Evolutionary conservation across 2,329 filamentous ascomycete genomes (phyloP), one percentile per base, ranked within the genome.

Genomic region (Aspergillus eucalypticola): DNA sequence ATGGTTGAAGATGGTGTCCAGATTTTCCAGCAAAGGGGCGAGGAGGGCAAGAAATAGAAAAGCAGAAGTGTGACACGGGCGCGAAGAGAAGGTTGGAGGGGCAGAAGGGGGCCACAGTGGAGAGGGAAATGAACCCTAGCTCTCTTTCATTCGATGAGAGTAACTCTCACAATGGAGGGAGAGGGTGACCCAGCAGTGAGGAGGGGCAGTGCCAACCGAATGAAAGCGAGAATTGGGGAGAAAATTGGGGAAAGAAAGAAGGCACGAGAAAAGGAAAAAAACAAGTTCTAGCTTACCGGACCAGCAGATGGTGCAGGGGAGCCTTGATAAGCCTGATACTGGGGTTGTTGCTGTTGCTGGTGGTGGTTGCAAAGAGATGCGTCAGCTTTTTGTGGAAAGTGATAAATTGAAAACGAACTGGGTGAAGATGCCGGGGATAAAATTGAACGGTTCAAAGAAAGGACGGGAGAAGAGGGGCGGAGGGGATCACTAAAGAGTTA

Each of bases 291-390:
- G 71, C 75, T 74, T 78, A 78, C 75, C 71, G 74, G 67, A 58
- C 60, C 62, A 66, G 69, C 70, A 62, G 70, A 68, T 54, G 68
- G 55, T 49, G 69, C 66, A 60, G 71, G 69, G 55, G 64, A 59
- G 67, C 79, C 80, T 67, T 79, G 80, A 71, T 83, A 86, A 65
- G 84, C 80, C 76, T 86, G 83, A 75, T 86, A 86, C 69, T 80
- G 53, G 8, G 25, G 39, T 62, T 73, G 57, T 55, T 61, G 62
- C 57, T 60, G 64, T 32, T 58, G 58, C 46, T 65, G 61, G 38
- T 58, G 54, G 46, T 48, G 46, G 15, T n/a, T 7, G 23, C 29
- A 46, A 52, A 25, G 53, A 23, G 53, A 50, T 61, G 56, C 53
- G 46, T 57, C 39, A 52, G 44, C 39, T 27, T 50, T 49, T 35